phyloP scores from a whole-genome alignment of 2,329 filamentous ascomycete species.

The Talaromyces atroroseus region DNA sequence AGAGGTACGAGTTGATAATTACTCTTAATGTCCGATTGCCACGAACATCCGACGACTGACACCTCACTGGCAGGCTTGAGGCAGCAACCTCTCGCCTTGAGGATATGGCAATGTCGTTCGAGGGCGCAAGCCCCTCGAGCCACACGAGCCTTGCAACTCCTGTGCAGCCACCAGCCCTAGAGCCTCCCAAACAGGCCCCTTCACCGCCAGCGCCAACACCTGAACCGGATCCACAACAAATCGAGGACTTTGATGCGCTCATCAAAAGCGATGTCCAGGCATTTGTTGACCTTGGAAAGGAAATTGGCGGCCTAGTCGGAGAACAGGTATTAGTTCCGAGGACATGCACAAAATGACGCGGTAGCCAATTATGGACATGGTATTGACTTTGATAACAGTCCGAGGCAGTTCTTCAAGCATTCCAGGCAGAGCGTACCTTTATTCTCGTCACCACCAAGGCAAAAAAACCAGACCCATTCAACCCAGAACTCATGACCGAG shows the following conservation, averaged over 20 bases:
- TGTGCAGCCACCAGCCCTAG: slow-evolving; percentile 20
- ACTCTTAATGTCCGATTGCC: slow-evolving; percentile 14
- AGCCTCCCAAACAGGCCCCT: slow-evolving; percentile 29
- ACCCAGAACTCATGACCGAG: slow-evolving; percentile 72
- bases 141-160: slow-evolving; percentile 22
- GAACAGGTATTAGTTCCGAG: slow-evolving; percentile 60
- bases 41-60: slow-evolving; percentile 6
- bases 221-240: slow-evolving; percentile 64
- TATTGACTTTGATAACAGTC: slow-evolving; percentile 33
- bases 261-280: slow-evolving; percentile 67
- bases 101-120: slow-evolving; percentile 78
- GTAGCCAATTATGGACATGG: not conserved
- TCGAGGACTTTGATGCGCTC: slow-evolving; percentile 82
- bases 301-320: slow-evolving; percentile 69
- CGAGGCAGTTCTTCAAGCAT: slow-evolving; percentile 58
- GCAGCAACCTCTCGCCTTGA: slow-evolving; percentile 93
- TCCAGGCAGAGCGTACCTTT: slow-evolving; percentile 80
- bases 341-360: not conserved
- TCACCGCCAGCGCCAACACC: slow-evolving; percentile 44
- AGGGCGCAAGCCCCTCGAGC: slow-evolving; percentile 42
- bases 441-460: slow-evolving; percentile 83
- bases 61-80: slow-evolving; percentile 66
- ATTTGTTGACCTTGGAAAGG: slow-evolving; percentile 71
- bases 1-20: slow-evolving; percentile 62
- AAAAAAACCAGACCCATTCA: slow-evolving; percentile 78